Evolutionary conservation across 2,329 filamentous ascomycete genomes (phyloP), one percentile per base, ranked within the genome.

Genomic region (Dactylellina haptotyla): DNA sequence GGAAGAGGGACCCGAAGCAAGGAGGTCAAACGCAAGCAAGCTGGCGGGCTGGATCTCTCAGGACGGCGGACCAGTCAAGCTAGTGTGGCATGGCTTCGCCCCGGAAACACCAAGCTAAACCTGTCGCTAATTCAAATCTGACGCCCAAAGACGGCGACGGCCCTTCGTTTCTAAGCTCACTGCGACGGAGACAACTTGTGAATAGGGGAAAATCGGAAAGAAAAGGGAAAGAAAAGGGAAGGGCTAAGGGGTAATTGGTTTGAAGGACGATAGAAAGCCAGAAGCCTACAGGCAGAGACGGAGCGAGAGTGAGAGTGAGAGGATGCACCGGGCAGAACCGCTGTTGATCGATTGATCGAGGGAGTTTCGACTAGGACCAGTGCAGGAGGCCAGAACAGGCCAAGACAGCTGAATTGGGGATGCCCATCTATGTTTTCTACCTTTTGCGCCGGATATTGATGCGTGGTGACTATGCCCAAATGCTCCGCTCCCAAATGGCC

Each of bases 361-460:
- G 5, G n/a, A n/a, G 43, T 46, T 14, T 16, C 26, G 25, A 32
- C 48, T 53, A 54, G 32, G 10, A 39, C 50, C 9, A 10, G 30
- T 23, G 50, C 50, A 26, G 50, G n/a, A 37, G 30, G 10, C 25
- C 32, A 54, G 50, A 30, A 45, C 23, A 16, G 18, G 54, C 34
- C n/a, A 46, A 48, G 39, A 46, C 37, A 20, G 18, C 26, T 34
- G 20, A 37, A 58, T 30, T 41, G 25, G 34, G 18, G 37, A n/a
- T 2, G 20, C 6, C 8, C 16, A 16, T n/a, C 20, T 30, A 16
- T 18, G n/a, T 25, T 46, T 61, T 69, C 48, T 39, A 54, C 56
- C 56, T 61, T 71, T 71, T 71, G 66, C 66, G 58, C 51, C 51
- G 50, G 43, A 64, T 71, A 53, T 37, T 43, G 64, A 41, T 50